Evolutionary conservation across 257 asterid species (phyloP), one percentile per base, ranked within the genome.

Genomic region (Parsonsia alboflavescens): DNA sequence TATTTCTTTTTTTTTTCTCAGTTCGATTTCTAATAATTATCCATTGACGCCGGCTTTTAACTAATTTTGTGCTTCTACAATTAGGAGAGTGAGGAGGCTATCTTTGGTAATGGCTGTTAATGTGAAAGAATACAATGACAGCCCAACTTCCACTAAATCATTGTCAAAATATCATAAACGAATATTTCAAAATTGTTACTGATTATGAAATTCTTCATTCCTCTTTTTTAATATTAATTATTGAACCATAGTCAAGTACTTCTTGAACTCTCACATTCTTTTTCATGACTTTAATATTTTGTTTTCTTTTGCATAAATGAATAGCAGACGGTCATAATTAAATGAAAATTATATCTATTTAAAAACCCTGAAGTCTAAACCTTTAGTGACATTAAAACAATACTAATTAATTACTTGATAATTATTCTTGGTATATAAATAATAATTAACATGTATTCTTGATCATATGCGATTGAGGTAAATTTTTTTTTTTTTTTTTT

Each of bases 81-180:
- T 33, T 33, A 33, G 30, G 17, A 46, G 21, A 30, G 33, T 53
- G 26, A 26, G 8, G 12, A 44, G 42, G 68, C 46, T 11, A 9
- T 21, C 16, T 45, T 59, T 19, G 24, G 61, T 26, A 46, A 61
- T 56, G 62, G 50, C n/a, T 26, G 13, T 33, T 72, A 41, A 19
- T 39, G 41, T 72, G 68, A 54, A 56, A 22, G 54, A 57, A 53
- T 73, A 73, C 46, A 73, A 46, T 73, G 77, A 73, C 77, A 73
- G 63, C 77, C 63, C 62, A 73, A 73, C 77, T 46, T 48, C 46
- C 77, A 49, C 64, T 46, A 62, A 26, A 30, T 46, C 75, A 54
- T 33, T 10, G 66, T 71, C 36, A 71, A 71, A 71, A 33, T 33
- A 28, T 71, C 30, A 39, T 2, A 36, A 54, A 10, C 46, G 68